phyloP scores from a whole-genome alignment of 495 filamentous ascomycete species.

The Viridothelium virens region DNA sequence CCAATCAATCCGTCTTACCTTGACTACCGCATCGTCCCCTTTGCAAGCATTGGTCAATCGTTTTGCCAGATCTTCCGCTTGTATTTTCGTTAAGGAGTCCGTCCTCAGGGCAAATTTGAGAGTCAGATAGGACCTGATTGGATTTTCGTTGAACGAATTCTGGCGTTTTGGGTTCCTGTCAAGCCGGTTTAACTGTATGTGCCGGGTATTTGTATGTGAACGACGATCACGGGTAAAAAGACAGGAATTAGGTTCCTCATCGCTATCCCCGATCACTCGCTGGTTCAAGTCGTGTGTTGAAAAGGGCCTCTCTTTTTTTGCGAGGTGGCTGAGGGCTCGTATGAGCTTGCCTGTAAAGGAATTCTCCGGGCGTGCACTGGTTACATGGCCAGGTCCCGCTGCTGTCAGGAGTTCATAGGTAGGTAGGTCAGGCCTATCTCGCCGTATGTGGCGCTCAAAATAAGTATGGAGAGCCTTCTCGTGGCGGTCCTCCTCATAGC shows the following conservation, averaged over 20 bases:
- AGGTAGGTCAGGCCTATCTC: neutral
- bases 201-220: neutral
- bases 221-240: neutral
- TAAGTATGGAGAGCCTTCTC: neutral
- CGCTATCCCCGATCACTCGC: neutral
- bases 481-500: neutral
- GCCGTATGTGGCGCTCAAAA: neutral
- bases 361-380: neutral
- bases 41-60: neutral
- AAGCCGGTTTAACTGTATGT: neutral
- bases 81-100: neutral
- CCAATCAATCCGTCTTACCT: neutral
- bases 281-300: constrained; percentile 2
- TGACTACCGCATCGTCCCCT: neutral
- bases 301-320: neutral
- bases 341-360: neutral
- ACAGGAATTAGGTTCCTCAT: neutral
- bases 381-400: neutral
- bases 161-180: neutral
- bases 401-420: constrained; percentile 1
- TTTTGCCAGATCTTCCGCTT: neutral
- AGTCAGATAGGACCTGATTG: constrained; percentile 1
- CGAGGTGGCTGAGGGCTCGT: neutral
- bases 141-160: neutral
- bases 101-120: constrained; percentile 1